Conservation (phyloP, 768 basidiomycete species). For the Serendipita sp. region DNA sequence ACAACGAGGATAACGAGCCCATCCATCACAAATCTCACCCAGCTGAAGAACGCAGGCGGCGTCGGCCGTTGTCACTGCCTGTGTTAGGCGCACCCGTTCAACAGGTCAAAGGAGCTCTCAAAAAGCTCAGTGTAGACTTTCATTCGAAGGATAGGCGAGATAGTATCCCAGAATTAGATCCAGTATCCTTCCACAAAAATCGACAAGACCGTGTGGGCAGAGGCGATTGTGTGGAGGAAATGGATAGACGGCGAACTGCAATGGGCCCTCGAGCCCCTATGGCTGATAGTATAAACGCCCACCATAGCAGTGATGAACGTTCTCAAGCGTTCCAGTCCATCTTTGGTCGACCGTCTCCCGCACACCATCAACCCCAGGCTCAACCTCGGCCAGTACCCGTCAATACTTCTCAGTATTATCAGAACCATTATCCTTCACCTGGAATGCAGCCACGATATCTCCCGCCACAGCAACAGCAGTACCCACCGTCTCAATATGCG, state of each 20-base stretch:
- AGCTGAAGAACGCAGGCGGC: neutral
- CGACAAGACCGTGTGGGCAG: neutral
- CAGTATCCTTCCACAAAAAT: neutral
- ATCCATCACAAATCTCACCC: neutral
- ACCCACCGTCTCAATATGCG: conserved; percentile 15
- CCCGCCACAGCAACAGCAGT: conserved; percentile 11
- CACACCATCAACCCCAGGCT: conserved; percentile 25
- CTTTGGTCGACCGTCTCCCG: conserved; percentile 57
- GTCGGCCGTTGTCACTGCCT: neutral
- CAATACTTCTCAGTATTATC: conserved; percentile 13
- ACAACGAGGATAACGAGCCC: neutral
- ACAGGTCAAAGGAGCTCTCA: neutral
- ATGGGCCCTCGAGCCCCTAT: conserved; percentile 1
- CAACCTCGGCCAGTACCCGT: conserved; percentile 15
- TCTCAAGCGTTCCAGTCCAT: conserved; percentile 73
- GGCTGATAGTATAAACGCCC: neutral
- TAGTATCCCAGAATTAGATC: neutral
- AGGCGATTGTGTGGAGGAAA: neutral
- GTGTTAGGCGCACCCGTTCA: neutral
- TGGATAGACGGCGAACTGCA: conserved; percentile 4
- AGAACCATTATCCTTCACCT: conserved; percentile 17
- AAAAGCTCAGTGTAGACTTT: neutral
- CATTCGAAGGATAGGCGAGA: neutral
- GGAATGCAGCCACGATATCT: conserved; percentile 16
- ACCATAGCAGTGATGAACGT: conserved; percentile 34